phyloP scores from a whole-genome alignment of 768 basidiomycete genomes.

The Boletus rubescentipes region DNA sequence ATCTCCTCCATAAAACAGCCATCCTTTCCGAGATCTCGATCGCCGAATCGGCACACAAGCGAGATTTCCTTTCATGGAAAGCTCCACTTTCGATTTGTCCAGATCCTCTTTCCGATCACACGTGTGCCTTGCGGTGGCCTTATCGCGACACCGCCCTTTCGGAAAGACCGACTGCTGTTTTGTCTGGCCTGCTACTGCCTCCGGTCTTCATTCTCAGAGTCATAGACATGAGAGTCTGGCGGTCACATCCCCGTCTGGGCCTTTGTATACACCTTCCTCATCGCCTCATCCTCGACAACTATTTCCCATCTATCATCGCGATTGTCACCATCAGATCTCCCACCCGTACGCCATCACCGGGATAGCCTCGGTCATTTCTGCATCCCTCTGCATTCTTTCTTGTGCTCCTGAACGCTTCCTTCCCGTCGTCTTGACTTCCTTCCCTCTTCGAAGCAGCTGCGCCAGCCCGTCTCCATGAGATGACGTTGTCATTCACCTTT shows the following conservation, averaged over 20 bases:
- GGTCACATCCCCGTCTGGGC: background rate
- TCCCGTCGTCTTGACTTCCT: background rate
- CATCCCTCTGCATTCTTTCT: background rate
- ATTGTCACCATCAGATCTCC: background rate
- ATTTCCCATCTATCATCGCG: no score
- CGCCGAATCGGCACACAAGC: constrained; percentile 14
- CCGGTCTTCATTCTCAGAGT: background rate
- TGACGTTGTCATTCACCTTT: background rate
- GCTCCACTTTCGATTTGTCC: constrained; percentile 20
- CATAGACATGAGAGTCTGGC: background rate
- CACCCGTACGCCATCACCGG: no score
- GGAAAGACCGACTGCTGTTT: background rate
- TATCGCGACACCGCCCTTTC: constrained; percentile 8
- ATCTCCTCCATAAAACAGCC: constrained; percentile 1
- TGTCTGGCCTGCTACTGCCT: background rate
- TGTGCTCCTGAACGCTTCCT: background rate
- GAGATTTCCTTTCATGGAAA: constrained; percentile 1
- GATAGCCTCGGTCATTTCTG: no score
- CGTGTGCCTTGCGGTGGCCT: constrained; percentile 21
- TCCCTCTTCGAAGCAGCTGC: background rate
- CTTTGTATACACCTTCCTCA: background rate
- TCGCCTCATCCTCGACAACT: no score
- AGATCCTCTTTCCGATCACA: constrained; percentile 23
- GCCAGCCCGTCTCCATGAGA: background rate
- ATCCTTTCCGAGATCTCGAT: constrained; percentile 21